phyloP scores from a whole-genome alignment of 441 rosid genomes.

The Populus hybrid region DNA sequence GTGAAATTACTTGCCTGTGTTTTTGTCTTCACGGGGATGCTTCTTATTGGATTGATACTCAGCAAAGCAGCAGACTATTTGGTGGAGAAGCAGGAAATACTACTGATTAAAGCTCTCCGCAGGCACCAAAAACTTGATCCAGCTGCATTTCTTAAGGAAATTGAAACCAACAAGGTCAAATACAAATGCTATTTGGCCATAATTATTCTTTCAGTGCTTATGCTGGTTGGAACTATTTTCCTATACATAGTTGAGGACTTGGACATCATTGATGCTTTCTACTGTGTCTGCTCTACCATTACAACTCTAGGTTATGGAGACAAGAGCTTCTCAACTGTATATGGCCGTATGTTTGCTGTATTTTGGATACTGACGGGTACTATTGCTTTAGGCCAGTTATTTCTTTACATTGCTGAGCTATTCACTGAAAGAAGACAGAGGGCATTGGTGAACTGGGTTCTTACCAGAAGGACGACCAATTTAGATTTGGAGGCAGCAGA shows the following conservation, averaged over 20 bases:
- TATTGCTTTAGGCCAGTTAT: constrained; percentile 54
- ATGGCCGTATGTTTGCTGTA: constrained; percentile 59
- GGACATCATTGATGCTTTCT: constrained; percentile 47
- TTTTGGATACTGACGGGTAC: constrained; percentile 64
- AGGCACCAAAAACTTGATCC: constrained; percentile 36
- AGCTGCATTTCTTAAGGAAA: constrained; percentile 40
- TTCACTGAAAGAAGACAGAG: constrained; percentile 54
- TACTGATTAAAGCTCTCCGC: constrained; percentile 55
- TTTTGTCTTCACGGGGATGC: constrained; percentile 73
- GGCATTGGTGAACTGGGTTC: constrained; percentile 62
- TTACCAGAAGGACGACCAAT: constrained; percentile 44
- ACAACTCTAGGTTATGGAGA: constrained; percentile 86
- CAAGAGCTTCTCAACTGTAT: constrained; percentile 46
- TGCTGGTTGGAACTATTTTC: constrained; percentile 43
- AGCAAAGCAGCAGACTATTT: constrained; percentile 71
- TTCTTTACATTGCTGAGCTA: constrained; percentile 52
- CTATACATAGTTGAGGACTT: constrained; percentile 40
- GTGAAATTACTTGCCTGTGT: constrained; percentile 62
- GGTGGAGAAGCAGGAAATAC: constrained; percentile 70
- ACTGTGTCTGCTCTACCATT: constrained; percentile 69
- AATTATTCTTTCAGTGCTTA: constrained; percentile 36
- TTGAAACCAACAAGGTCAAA: constrained; percentile 43
- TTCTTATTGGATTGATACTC: constrained; percentile 50
- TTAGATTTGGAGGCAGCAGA: constrained; percentile 78
- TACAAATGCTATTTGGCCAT: constrained; percentile 47